Evolutionary conservation across 108 stramenopile species (phyloP), one percentile per base, ranked within the genome.

Genomic region (Aurantiochytrium sp.): DNA sequence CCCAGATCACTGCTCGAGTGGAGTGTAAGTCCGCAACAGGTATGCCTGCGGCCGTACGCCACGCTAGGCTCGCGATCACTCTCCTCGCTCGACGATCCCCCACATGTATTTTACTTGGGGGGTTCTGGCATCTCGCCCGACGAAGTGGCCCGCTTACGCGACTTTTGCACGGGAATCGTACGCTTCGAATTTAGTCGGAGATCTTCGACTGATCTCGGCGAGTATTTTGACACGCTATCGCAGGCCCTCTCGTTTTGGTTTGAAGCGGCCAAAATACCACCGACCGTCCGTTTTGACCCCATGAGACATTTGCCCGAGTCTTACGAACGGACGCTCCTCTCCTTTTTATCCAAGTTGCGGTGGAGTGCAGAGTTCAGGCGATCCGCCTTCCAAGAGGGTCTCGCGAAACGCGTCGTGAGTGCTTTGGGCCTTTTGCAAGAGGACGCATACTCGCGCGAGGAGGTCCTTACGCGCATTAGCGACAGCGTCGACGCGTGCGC

Each of bases 401-500:
- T 83, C 16, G 76, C 76, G 12, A 53, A 53, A 12, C 76, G 76
- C 6, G 76, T 83, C 49, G 76, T 83, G 19, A 18, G 6, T 6
- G 76, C 51, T 0, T 35, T 83, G 14, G 49, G 4, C 25, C 76
- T 83, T 35, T 23, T 83, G 45, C 23, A 6, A 14, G 6, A 45
- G 19, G 76, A 83, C 51, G 76, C 19, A 6, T 47, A 53, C 45
- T 12, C 51, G 25, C 44, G 51, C 6, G 51, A 53, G 10, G 76
- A 83, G 51, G 76, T 83, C n/a, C 6, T 83, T 43, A 2, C 45
- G 76, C 76, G 76, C 19, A 83, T 83, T 47, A 53, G 51, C 45
- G 76, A 83, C 51, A 83, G 76, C 51, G 76, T 83, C 76, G 76
- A 83, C 51, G 51, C 76, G 19, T 83, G 76, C 51, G 49, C 45